These are phyloP conservation scores for Lactarius psammicola DNA, from an alignment of 768 basidiomycete genomes.

Conservation along the genomic window DNA sequence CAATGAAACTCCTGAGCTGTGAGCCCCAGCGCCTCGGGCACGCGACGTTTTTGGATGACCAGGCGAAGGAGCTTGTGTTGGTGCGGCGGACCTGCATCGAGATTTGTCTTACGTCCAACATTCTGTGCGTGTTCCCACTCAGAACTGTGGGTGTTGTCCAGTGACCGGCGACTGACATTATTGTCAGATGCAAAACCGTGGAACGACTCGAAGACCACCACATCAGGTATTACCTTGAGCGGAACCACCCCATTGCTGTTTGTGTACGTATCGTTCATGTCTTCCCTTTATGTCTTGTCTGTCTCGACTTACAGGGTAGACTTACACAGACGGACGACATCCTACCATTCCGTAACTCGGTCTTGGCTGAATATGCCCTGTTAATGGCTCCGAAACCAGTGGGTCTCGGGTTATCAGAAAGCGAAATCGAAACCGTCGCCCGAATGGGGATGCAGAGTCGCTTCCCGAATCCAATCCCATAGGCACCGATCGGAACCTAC, in stretches of 20 bases:
- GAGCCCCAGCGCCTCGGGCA: constrained; percentile 72
- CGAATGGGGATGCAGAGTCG: constrained; percentile 55
- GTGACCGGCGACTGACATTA: background rate
- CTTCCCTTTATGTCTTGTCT: constrained; percentile 6
- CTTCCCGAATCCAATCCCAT: constrained; percentile 30
- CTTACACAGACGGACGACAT: constrained; percentile 76
- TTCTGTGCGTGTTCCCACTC: constrained; percentile 48
- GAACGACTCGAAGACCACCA: constrained; percentile 65
- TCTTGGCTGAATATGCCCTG: constrained; percentile 76
- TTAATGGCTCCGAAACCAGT: constrained; percentile 68
- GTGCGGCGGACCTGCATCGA: constrained; percentile 63
- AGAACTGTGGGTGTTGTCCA: background rate
- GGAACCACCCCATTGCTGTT: constrained; percentile 68
- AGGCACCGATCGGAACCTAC: constrained; percentile 18
- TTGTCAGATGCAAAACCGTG: constrained; percentile 65
- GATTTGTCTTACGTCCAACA: constrained; percentile 78
- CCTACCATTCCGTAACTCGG: constrained; percentile 71
- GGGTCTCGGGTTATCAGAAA: constrained; percentile 65
- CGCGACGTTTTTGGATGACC: constrained; percentile 72
- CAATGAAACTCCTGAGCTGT: constrained; percentile 56
- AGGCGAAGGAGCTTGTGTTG: constrained; percentile 55
- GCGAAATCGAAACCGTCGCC: constrained; percentile 55
- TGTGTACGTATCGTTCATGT: constrained; percentile 52
- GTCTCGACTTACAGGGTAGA: constrained; percentile 14
- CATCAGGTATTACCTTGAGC: constrained; percentile 60